Base-by-base conservation (phyloP, 1,284 basidiomycete species). In the Tilletia setariae region DNA sequence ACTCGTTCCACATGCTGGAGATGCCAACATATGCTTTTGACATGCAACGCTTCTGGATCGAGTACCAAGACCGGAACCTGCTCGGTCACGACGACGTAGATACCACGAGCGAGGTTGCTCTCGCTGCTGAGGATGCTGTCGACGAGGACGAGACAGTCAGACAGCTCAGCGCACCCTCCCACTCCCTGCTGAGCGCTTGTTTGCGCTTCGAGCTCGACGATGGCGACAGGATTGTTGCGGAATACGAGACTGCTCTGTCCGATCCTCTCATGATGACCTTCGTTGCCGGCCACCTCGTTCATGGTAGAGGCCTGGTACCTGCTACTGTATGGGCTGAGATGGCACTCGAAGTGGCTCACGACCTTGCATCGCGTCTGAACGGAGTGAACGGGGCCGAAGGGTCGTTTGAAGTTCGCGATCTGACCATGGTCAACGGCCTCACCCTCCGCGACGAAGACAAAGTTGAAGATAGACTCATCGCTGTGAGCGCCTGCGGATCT, bases 11-110 rank as follows among this genome's bases (percentile, higher is more conserved):
- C 46, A 44, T 74, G 49, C 21, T 49, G 19, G 44, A 66, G n/a
- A n/a, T 63, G 1, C 72, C 74, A 0, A 69, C 72, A 15, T 76
- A 76, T 62, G 56, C 66, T 1, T 76, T 76, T 53, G 67, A 68
- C 32, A 69, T 71, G 21, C 67, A 68, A 46, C 68, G 67, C 47
- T 67, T 67, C 64, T 76, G 74, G 74, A 74, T 76, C 67, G 69
- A 72, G 7, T 76, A 74, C 30, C 68, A 67, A n/a, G 74, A 76
- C 56, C 74, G 74, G 43, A 69, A 70, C 42, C 61, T 76, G n/a
- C 66, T 74, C 9, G 65, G 62, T n/a, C 63, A 11, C 9, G 9
- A 40, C 7, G 63, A 53, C 16, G 0, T 2, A 21, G 43, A 59
- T 15, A 16, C 16, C 1, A 7, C 32, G 40, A 62, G 13, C 8